Conservation (phyloP, 306 rosid species). For the Vigna nakashimae region DNA sequence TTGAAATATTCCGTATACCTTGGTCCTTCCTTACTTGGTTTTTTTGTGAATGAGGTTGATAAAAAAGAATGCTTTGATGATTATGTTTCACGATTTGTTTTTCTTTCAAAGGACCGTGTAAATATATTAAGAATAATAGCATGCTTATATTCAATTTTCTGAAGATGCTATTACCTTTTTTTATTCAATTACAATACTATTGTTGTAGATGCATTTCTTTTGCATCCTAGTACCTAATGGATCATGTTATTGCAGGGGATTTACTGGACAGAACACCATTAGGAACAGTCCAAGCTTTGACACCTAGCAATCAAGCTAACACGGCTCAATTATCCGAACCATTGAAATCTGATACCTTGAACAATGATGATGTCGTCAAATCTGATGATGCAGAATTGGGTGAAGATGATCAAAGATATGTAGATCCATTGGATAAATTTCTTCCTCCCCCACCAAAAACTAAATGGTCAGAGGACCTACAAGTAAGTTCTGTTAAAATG, state of each 20-base stretch:
- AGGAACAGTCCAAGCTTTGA: slow-evolving; percentile 54
- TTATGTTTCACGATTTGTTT: neutral
- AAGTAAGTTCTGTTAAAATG: slow-evolving; percentile 61
- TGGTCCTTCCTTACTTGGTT: neutral
- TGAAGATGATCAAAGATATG: slow-evolving; percentile 58
- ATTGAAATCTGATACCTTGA: slow-evolving; percentile 58
- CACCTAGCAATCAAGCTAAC: slow-evolving; percentile 62
- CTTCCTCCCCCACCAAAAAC: slow-evolving; percentile 79
- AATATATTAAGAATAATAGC: neutral
- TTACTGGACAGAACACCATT: slow-evolving; percentile 58
- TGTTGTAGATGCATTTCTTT: neutral
- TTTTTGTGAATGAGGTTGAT: neutral
- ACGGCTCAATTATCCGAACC: slow-evolving; percentile 62
- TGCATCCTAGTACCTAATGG: slow-evolving; percentile 1
- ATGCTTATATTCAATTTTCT: slow-evolving; percentile 15
- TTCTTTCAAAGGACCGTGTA: neutral
- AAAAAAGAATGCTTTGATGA: neutral
- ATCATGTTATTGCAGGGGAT: slow-evolving; percentile 63
- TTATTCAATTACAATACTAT: slow-evolving; percentile 13
- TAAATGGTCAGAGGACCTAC: slow-evolving; percentile 86
- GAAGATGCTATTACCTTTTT: neutral
- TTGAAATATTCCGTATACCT: neutral
- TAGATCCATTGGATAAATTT: slow-evolving; percentile 69
- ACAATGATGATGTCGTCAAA: slow-evolving; percentile 48
- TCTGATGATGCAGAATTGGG: slow-evolving; percentile 57